Conservation (phyloP, 2,329 filamentous ascomycete genomes). For the Grosmannia huntii region DNA sequence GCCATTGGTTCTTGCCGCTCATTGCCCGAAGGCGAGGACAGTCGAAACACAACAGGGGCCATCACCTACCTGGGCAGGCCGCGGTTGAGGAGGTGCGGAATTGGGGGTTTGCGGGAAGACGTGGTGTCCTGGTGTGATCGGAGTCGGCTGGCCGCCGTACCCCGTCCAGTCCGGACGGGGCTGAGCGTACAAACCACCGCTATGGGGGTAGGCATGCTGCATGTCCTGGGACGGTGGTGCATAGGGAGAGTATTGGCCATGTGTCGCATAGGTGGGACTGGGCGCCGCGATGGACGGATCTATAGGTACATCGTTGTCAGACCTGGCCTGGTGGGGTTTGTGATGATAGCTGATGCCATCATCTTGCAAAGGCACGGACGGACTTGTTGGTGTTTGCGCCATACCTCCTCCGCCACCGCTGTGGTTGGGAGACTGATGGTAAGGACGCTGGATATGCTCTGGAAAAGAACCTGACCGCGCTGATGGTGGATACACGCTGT, state of each 20-base stretch:
- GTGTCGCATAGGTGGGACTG: conserved; percentile 66
- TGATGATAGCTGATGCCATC: conserved; percentile 63
- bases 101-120: conserved; percentile 44
- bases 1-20: conserved; percentile 19
- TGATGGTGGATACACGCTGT: conserved; percentile 62
- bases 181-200: conserved; percentile 51
- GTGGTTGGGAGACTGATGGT: conserved; percentile 64
- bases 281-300: conserved; percentile 94
- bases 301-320: conserved; percentile 97
- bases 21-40: conserved; percentile 29
- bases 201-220: conserved; percentile 61
- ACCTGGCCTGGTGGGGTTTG: conserved; percentile 60
- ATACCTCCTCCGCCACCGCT: conserved; percentile 72
- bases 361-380: conserved; percentile 83
- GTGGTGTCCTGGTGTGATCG: conserved; percentile 37
- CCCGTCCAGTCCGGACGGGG: conserved; percentile 63
- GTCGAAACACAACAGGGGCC: background rate
- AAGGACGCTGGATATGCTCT: conserved; percentile 76
- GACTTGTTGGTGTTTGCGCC: conserved; percentile 96
- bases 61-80: conserved; percentile 47
- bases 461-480: conserved; percentile 76
- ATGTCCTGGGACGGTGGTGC: conserved; percentile 73
- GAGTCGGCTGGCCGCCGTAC: conserved; percentile 44
- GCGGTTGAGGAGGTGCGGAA: conserved; percentile 39
- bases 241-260: conserved; percentile 78